Evolutionary conservation across 1,284 basidiomycete species (phyloP).

Genomic region (Microbotryomycetes sp.): DNA sequence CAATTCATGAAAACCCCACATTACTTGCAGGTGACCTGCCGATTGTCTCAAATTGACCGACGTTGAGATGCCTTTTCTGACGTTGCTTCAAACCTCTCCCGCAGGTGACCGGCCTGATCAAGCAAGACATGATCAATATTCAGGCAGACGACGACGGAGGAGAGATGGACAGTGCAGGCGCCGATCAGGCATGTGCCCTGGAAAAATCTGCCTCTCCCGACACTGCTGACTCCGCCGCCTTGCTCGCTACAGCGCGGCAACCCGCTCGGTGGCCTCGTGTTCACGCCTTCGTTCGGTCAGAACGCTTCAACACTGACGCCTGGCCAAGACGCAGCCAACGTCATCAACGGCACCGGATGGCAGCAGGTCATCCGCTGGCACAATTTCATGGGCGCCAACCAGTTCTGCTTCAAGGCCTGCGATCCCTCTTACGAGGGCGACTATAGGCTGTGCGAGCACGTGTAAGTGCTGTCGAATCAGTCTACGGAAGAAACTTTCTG

Average conservation of each 20-base stretch:
- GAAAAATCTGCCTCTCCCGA: background rate
- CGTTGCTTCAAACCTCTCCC: background rate
- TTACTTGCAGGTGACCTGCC: slow-evolving; percentile 47
- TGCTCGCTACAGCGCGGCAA: slow-evolving; percentile 36
- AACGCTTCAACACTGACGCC: slow-evolving; percentile 36
- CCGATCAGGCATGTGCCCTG: slow-evolving; percentile 13
- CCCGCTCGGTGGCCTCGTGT: slow-evolving; percentile 35
- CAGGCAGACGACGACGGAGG: slow-evolving; percentile 54
- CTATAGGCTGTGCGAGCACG: slow-evolving; percentile 45
- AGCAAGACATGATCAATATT: slow-evolving; percentile 56
- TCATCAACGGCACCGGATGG: slow-evolving; percentile 34
- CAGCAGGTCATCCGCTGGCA: slow-evolving; percentile 52
- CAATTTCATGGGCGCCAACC: slow-evolving; percentile 43
- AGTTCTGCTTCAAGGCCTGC: slow-evolving; percentile 54
- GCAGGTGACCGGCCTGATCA: slow-evolving; percentile 52
- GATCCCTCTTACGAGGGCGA: slow-evolving; percentile 52
- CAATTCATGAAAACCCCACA: slow-evolving; percentile 58
- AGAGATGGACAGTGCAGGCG: slow-evolving; percentile 33
- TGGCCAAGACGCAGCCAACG: slow-evolving; percentile 12
- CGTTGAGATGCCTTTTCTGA: background rate
- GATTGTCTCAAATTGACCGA: background rate
- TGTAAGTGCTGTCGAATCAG: too few relatives aligned
- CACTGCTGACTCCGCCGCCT: background rate
- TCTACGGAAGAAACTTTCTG: too few relatives aligned
- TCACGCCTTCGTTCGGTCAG: slow-evolving; percentile 28